Base-by-base conservation (phyloP, 768 basidiomycete species). In the Suillus placidus region DNA sequence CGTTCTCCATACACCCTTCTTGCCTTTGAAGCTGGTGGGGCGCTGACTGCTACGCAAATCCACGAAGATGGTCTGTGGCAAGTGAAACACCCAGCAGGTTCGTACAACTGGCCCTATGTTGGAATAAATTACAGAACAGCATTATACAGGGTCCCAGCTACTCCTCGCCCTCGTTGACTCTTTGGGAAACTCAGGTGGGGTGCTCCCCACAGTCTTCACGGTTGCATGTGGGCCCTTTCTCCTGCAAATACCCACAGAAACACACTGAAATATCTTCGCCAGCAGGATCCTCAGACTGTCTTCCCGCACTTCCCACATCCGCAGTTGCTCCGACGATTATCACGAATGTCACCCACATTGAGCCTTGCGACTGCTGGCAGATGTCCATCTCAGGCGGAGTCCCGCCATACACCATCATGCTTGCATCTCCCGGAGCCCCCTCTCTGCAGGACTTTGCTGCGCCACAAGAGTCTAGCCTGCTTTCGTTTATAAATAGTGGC, bases 291-390 rank as follows among this genome's bases (percentile, higher is more conserved):
- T 68, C 69, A 30, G 64, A 71, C 38, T 77, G 75, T 66, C 66
- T 69, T 42, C 71, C 62, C 52, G 56, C 71, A 37, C 8, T 63
- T 67, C 10, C 67, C 67, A 6, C 45, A 69, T 4, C 69, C 73
- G 4, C 61, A 74, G 20, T 79, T 82, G 61, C 20, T 35, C 14
- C n/a, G 18, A 79, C 73, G 0, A 72, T 83, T 23, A 65, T 72
- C 6, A 70, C 82, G 9, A 83, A 83, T 69, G 73, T 80, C 56
- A 82, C 83, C 0, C 26, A 70, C 1, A 63, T 84, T 2, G 64
- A 73, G 47, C 83, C 83, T 14, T 86, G 84, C 68, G 69, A 82
- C 42, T 80, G 81, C 2, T 84, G 84, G 84, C 80, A 82, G 4
- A 64, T 84, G 4, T 77, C 72, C 2, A 77, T 85, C 55, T 78